Conservation (phyloP, 495 filamentous ascomycete genomes). For the Neurospora sp. region DNA sequence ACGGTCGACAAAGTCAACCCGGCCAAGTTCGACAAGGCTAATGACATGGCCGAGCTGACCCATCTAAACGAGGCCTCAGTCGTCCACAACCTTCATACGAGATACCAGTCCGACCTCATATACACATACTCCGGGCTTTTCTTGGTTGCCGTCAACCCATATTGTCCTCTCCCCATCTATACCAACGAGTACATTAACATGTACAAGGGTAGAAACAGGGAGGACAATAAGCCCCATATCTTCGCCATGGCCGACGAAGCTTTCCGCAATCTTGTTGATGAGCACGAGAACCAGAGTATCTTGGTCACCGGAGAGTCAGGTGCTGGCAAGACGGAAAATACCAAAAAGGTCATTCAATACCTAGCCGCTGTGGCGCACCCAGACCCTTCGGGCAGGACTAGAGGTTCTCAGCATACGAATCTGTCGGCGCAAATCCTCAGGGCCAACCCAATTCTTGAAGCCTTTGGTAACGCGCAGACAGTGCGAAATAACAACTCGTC, state of each 20-base stretch:
- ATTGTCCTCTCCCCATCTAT: conserved; percentile 90
- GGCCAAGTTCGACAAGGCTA: conserved; percentile 96
- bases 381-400: conserved; percentile 55
- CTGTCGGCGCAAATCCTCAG: conserved; percentile 95
- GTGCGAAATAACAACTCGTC: conserved; percentile 98
- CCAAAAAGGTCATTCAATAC: conserved; percentile 99
- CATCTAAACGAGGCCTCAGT: conserved; percentile 97
- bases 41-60: conserved; percentile 98
- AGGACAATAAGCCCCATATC: conserved; percentile 95
- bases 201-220: conserved; percentile 81
- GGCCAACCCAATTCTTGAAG: conserved; percentile 95
- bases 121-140: conserved; percentile 99
- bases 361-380: conserved; percentile 86
- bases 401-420: conserved; percentile 61
- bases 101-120: conserved; percentile 92
- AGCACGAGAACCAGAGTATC: conserved; percentile 94
- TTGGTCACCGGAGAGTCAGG: conserved; percentile 97
- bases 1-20: conserved; percentile 97
- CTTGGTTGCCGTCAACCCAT: conserved; percentile 94
- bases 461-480: conserved; percentile 97
- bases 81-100: conserved; percentile 87
- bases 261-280: conserved; percentile 89
- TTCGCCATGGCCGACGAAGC: conserved; percentile 98
- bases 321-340: conserved; percentile 98
- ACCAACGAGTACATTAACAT: conserved; percentile 93